phyloP scores from a whole-genome alignment of 345 rosid genomes.

The Pistacia vera region DNA sequence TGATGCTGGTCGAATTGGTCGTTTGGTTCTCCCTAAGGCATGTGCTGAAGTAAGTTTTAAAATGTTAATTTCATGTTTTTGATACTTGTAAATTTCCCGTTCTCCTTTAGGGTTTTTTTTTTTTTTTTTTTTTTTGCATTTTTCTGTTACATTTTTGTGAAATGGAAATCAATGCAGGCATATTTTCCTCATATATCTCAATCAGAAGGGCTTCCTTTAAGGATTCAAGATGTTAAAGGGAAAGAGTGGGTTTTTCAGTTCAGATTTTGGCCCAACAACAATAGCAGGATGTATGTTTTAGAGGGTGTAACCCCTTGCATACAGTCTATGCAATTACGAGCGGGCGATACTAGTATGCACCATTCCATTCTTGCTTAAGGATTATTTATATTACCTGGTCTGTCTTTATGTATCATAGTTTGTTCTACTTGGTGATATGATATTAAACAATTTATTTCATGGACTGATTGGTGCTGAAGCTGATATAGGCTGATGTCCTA shows the following conservation, averaged over 20 bases:
- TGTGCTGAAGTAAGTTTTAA: slow-evolving; percentile 84
- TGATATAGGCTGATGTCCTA: not conserved
- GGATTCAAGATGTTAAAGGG: slow-evolving; percentile 84
- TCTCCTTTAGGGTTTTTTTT: not conserved
- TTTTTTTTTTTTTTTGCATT: not conserved
- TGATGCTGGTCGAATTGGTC: slow-evolving; percentile 98
- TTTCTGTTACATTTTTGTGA: slow-evolving; percentile 23
- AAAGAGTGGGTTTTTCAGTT: slow-evolving; percentile 96
- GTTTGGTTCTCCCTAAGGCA: slow-evolving; percentile 94
- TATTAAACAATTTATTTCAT: not conserved
- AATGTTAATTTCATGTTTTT: slow-evolving; percentile 8
- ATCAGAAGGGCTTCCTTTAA: slow-evolving; percentile 89
- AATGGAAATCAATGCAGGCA: slow-evolving; percentile 56
- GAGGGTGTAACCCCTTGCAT: slow-evolving; percentile 99
- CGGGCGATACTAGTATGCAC: slow-evolving; percentile 85
- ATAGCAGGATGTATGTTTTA: slow-evolving; percentile 96
- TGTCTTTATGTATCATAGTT: not conserved
- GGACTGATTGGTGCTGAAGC: not conserved
- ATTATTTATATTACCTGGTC: not conserved
- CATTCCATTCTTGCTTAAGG: slow-evolving; percentile 12
- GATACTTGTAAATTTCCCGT: not conserved
- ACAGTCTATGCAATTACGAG: slow-evolving; percentile 84
- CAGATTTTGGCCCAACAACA: slow-evolving; percentile 99
- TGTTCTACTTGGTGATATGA: not conserved
- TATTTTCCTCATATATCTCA: slow-evolving; percentile 90